Evolutionary conservation across 2,329 filamentous ascomycete genomes (phyloP).

Genomic region (Alternaria tenuissima): DNA sequence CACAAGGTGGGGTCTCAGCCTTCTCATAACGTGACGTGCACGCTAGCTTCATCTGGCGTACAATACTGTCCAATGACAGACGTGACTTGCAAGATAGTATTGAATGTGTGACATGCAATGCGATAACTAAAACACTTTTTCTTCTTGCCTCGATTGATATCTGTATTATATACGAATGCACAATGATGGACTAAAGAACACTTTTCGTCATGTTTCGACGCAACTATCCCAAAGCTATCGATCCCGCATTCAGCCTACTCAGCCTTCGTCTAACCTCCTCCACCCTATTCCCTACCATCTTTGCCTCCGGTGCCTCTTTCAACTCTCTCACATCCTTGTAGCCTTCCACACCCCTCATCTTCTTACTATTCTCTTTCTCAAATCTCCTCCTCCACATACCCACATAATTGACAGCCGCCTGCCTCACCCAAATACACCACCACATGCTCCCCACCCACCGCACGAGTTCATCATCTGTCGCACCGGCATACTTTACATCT

Average conservation of each 20-base stretch:
- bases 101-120: no score
- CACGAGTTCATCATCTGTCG: conserved; percentile 21
- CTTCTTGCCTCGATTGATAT: rapidly evolving
- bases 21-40: no score
- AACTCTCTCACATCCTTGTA: no score
- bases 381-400: conserved; percentile 36
- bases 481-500: conserved; percentile 18
- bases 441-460: conserved; percentile 33
- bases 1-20: no score
- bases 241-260: background rate
- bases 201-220: no score
- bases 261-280: background rate
- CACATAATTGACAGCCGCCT: conserved; percentile 30
- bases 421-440: conserved; percentile 36
- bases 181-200: no score
- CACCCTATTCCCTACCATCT: no score
- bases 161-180: rapidly evolving
- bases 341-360: no score
- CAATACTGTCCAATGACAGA: no score
- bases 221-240: background rate
- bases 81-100: no score
- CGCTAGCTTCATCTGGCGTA: no score
- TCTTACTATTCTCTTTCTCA: conserved; percentile 25
- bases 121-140: rapidly evolving
- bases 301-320: background rate